These are phyloP conservation scores for Plectosphaerella sp. DNA, from an alignment of 2,329 filamentous ascomycete species.

Conservation along the genomic window DNA sequence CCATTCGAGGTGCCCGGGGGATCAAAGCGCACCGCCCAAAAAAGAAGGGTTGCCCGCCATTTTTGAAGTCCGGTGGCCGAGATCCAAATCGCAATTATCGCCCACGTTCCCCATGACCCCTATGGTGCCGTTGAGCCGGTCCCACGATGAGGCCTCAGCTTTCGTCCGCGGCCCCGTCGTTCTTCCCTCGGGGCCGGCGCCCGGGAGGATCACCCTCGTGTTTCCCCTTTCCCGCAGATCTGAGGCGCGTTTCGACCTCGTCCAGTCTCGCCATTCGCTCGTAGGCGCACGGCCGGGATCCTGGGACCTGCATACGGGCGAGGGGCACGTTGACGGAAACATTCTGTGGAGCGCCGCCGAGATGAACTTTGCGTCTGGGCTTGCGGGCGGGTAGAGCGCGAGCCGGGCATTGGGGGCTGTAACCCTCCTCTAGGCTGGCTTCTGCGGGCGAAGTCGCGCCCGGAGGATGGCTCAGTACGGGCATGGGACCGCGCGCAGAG, in stretches of 20 bases:
- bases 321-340: neutral
- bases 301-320: neutral
- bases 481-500: neutral
- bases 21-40: no score
- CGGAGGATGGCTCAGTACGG: neutral
- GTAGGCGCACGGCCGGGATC: neutral
- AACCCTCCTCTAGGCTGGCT: neutral
- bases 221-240: conserved; percentile 2
- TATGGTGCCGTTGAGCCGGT: no score
- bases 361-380: neutral
- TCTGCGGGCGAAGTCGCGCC: neutral
- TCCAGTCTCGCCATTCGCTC: neutral
- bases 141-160: no score
- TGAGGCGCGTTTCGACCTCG: conserved; percentile 3
- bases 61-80: no score
- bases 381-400: neutral
- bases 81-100: no score
- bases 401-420: neutral
- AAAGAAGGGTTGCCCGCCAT: no score
- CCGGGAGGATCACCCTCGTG: conserved; percentile 2
- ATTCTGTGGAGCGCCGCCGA: neutral
- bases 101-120: no score
- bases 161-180: neutral
- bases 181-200: neutral
- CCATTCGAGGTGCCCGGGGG: no score